phyloP scores from a whole-genome alignment of 1,284 basidiomycete species.

The Boletus holoroseus region DNA sequence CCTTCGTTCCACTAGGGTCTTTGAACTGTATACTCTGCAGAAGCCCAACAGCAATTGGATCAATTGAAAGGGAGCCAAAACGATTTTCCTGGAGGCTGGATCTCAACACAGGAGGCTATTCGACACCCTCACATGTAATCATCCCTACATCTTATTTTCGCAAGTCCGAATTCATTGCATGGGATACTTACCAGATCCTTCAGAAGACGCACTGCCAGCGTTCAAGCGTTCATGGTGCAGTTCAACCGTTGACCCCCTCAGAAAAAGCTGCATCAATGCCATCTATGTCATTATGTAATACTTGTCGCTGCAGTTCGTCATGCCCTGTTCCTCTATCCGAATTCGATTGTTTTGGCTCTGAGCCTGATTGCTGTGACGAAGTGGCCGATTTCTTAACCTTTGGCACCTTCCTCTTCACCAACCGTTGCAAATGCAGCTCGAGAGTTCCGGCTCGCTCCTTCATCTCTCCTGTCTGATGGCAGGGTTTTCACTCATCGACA shows the following conservation, averaged over 20 bases:
- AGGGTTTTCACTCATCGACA: conserved; percentile 72
- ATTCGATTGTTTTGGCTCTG: conserved; percentile 19
- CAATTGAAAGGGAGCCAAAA: not conserved
- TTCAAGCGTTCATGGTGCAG: no score
- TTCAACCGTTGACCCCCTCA: not conserved
- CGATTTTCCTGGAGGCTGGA: not conserved
- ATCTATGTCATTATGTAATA: conserved; percentile 16
- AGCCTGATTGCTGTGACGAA: conserved; percentile 13
- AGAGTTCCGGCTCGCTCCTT: conserved; percentile 74
- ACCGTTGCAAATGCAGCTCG: conserved; percentile 65
- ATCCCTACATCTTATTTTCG: no score
- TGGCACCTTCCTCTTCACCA: conserved; percentile 63
- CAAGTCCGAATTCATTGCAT: not conserved
- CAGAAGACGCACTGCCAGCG: no score
- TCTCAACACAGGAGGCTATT: not conserved
- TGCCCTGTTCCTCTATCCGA: conserved; percentile 22
- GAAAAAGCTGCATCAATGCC: not conserved
- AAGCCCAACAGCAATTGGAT: not conserved
- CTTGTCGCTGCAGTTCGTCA: conserved; percentile 23
- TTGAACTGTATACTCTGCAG: not conserved
- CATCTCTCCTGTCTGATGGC: conserved; percentile 80
- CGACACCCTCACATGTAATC: not conserved
- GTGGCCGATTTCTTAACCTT: conserved; percentile 42
- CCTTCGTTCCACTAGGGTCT: not conserved
- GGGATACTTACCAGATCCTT: not conserved